Base-by-base conservation (phyloP, 2,329 filamentous ascomycete genomes). In the Samsoniella hepiali region DNA sequence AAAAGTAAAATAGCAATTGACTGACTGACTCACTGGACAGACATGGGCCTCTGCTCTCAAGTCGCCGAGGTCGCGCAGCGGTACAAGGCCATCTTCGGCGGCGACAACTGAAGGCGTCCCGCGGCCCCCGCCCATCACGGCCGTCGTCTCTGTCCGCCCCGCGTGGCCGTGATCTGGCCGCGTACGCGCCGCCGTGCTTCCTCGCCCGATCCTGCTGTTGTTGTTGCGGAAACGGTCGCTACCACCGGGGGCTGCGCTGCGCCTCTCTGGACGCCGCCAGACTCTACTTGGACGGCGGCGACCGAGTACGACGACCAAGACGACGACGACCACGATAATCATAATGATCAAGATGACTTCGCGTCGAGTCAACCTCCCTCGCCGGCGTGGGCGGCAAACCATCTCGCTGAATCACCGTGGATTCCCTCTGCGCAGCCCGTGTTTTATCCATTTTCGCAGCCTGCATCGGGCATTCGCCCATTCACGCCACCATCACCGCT, bases 61-160 rank as follows among this genome's bases (percentile, higher is more conserved):
- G 90, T 97, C 3, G 93, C 97, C 17, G 91, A 97, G 64, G 88
- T 87, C 42, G 95, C 92, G 40, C 93, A 97, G 77, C 84, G 88
- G 57, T 86, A 92, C 73, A 91, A 89, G 72, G 81, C 87, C 65
- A 89, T 98, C 58, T 97, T 97, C 73, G 70, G 78, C 42, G 93
- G 91, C 72, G 84, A 85, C 62, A 73, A 76, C 68, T 77, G 74
- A 77, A 67, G 72, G 69, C 70, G 68, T 17, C 47, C 5, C n/a
- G 31, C 45, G 8, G 31, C 47, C 13, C 44, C 45, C 22, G 17
- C 22, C 40, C 70, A 69, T 65, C 69, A 69, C 67, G 69, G 69
- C 68, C 58, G 62, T 67, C 36, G 67, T 22, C 22, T 22, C 22
- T 22, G 22, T 64, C 70, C 68, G 62, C 69, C 72, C 63, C 76